A percentile compares a stretch with the other conserved stretches of the same genome.
Evolutionary conservation across 495 filamentous ascomycete species (phyloP).

Genomic region (Penicillium turbatum): DNA sequence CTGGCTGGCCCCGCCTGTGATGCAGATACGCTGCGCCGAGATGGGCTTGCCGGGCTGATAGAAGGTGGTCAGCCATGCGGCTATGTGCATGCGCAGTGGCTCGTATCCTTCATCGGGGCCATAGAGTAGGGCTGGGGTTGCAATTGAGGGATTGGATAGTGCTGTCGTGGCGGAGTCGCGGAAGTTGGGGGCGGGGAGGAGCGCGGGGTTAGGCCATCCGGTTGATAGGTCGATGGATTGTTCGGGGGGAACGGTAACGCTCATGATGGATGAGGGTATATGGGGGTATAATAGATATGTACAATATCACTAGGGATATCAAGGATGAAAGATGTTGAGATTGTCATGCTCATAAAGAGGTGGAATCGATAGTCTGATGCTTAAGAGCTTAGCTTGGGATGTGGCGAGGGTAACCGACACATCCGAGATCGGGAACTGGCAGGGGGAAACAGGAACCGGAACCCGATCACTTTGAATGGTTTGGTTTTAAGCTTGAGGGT

Average conservation of each 20-base stretch:
- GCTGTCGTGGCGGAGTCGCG: conserved; percentile 48
- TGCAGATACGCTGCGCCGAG: conserved; percentile 59
- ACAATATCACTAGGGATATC: neutral
- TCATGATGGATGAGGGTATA: neutral
- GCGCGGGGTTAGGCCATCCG: conserved; percentile 66
- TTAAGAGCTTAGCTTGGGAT: neutral
- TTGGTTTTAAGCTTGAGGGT: neutral
- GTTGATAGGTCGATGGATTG: conserved; percentile 60
- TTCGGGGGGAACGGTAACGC: conserved; percentile 8
- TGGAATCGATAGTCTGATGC: neutral
- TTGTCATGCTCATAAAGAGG: neutral
- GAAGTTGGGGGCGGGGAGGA: conserved; percentile 63
- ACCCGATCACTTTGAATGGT: neutral
- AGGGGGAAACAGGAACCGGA: neutral
- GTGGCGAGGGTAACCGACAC: neutral
- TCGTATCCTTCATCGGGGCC: conserved; percentile 72
- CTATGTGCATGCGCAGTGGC: conserved; percentile 58
- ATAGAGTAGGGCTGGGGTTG: conserved; percentile 61
- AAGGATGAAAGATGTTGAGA: too few relatives aligned
- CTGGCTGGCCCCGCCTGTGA: conserved; percentile 78
- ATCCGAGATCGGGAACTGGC: neutral
- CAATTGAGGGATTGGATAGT: conserved; percentile 55
- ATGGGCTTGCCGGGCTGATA: conserved; percentile 49
- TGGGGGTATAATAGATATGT: neutral
- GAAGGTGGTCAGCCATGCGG: conserved; percentile 62